Percentiles rank a stretch among this genome's conserved stretches.
Evolutionary conservation across 116 monocot species (phyloP).

Genomic region (Posidonia oceanica): DNA sequence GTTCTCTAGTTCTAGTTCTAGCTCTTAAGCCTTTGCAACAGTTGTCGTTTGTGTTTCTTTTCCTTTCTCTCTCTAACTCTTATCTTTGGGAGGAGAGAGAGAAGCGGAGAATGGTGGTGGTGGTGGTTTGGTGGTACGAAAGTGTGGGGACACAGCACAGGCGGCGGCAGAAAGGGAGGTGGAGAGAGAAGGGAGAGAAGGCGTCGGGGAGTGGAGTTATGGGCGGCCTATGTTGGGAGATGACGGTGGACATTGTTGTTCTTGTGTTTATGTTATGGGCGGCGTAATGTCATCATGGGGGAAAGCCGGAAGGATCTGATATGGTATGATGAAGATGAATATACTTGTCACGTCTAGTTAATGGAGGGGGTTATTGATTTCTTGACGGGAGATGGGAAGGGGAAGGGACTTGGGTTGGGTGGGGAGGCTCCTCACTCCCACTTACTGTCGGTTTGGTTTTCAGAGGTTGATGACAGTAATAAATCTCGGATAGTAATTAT

Average conservation of each 20-base stretch:
- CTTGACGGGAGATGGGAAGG: too few relatives aligned
- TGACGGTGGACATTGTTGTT: background rate
- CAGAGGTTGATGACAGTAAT: too few relatives aligned
- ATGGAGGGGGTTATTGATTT: too few relatives aligned
- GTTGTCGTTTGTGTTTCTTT: background rate
- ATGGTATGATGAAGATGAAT: too few relatives aligned
- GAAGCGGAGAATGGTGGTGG: background rate
- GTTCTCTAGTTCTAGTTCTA: background rate
- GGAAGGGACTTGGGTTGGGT: too few relatives aligned
- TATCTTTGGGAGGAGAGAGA: background rate
- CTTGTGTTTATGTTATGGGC: too few relatives aligned
- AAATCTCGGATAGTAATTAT: too few relatives aligned
- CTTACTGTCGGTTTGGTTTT: too few relatives aligned
- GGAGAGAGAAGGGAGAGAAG: background rate
- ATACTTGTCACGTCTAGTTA: too few relatives aligned
- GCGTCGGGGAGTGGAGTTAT: background rate
- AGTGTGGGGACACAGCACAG: constrained; percentile 5
- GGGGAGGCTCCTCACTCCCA: too few relatives aligned
- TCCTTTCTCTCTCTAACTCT: background rate
- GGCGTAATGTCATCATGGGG: too few relatives aligned
- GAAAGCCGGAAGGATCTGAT: too few relatives aligned
- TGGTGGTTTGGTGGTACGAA: background rate
- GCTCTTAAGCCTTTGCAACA: background rate
- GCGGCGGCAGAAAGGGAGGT: constrained; percentile 1
- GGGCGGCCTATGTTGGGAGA: background rate